Conservation (phyloP, 805 yeast species). For the Ogataea polymorpha region DNA sequence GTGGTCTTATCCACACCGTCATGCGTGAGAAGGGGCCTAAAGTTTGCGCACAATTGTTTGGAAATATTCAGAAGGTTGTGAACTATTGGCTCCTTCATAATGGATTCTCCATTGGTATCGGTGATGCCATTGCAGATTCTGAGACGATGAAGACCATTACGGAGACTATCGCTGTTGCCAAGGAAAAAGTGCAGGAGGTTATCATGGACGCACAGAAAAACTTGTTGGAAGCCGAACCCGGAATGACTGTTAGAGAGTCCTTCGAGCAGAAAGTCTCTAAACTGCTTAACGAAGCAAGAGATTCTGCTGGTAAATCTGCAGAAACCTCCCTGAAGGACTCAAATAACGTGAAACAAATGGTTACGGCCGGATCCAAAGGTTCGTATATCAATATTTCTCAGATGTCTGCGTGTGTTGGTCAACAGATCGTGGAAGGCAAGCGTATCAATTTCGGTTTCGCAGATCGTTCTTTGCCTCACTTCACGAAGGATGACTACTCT, state of each 20-base stretch:
- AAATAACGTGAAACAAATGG: constrained; percentile 98
- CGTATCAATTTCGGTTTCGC: constrained; percentile 98
- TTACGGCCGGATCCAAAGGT: constrained; percentile 98
- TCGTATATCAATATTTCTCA: constrained; percentile 98
- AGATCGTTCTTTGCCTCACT: constrained; percentile 95
- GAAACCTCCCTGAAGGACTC: constrained; percentile 92
- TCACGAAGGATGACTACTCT: constrained; percentile 96
- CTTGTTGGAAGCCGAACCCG: constrained; percentile 89
- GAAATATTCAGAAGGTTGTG: constrained; percentile 91
- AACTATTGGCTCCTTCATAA: constrained; percentile 95
- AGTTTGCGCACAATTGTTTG: constrained; percentile 84
- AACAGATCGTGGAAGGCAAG: constrained; percentile 98
- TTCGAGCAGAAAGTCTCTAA: constrained; percentile 96
- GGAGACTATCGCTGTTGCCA: constrained; percentile 88
- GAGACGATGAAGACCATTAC: constrained; percentile 93
- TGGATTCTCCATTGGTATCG: constrained; percentile 98
- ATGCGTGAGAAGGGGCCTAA: constrained; percentile 96
- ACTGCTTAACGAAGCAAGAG: constrained; percentile 96
- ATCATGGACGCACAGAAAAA: constrained; percentile 90
- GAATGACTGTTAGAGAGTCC: constrained; percentile 98
- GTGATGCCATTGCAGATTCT: constrained; percentile 99
- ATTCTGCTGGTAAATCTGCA: constrained; percentile 97
- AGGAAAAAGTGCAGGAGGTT: constrained; percentile 89
- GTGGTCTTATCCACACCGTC: constrained; percentile 96
- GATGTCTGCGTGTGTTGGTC: constrained; percentile 99